phyloP scores from a whole-genome alignment of 2,329 filamentous ascomycete genomes.

The Nemania sp. region DNA sequence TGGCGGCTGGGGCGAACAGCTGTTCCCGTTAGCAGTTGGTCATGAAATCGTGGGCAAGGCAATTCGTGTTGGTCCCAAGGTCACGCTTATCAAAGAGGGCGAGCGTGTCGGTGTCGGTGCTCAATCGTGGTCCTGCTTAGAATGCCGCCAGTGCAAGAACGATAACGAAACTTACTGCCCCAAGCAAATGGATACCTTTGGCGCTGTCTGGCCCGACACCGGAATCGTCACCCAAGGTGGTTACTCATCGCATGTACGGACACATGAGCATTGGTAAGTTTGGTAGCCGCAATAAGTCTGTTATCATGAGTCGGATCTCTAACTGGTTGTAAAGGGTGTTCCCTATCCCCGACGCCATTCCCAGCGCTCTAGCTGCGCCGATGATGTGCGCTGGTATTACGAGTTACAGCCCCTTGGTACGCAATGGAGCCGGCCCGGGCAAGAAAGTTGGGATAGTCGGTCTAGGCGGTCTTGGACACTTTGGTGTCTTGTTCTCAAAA shows the following conservation, averaged over 20 bases:
- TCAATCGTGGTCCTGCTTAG: conserved; percentile 72
- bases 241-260: conserved; percentile 73
- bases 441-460: conserved; percentile 84
- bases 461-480: conserved; percentile 78
- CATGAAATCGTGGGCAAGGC: conserved; percentile 80
- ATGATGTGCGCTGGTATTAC: conserved; percentile 91
- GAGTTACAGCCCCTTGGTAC: conserved; percentile 80
- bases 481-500: conserved; percentile 76
- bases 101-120: conserved; percentile 77
- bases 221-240: conserved; percentile 74
- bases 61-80: conserved; percentile 74
- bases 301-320: background rate
- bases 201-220: conserved; percentile 65
- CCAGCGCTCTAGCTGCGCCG: conserved; percentile 73
- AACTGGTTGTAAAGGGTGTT: conserved; percentile 60
- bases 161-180: conserved; percentile 77
- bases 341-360: conserved; percentile 80
- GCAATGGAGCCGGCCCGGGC: conserved; percentile 79
- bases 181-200: conserved; percentile 71
- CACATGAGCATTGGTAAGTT: conserved; percentile 77
- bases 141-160: conserved; percentile 73
- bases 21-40: conserved; percentile 64
- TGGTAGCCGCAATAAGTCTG: background rate
- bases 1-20: conserved; percentile 69
- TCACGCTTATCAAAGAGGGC: conserved; percentile 70